phyloP scores from a whole-genome alignment of 2,329 filamentous ascomycete genomes.

The Magnaporthiopsis rhizophila region DNA sequence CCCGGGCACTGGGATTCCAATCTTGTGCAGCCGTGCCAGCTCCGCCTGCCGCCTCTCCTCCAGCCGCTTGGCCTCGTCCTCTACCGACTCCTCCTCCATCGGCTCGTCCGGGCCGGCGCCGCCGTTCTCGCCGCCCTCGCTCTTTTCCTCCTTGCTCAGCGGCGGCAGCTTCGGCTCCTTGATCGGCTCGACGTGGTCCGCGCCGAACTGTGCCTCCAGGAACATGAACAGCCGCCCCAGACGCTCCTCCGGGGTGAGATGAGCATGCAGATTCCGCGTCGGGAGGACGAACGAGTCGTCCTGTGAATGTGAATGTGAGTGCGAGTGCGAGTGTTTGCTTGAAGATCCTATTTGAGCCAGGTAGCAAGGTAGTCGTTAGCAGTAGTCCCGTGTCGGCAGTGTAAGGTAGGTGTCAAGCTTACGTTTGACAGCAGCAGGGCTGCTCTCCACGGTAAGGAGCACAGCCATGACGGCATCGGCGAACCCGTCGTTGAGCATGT shows the following conservation, averaged over 20 bases:
- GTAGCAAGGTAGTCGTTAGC: background rate
- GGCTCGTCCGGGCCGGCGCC: slow-evolving; percentile 24
- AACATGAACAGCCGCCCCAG: slow-evolving; percentile 88
- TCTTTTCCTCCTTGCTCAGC: slow-evolving; percentile 12
- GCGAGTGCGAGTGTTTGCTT: slow-evolving; percentile 42
- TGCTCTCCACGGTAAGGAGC: slow-evolving; percentile 84
- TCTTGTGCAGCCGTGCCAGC: slow-evolving; percentile 67
- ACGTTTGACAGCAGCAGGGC: slow-evolving; percentile 90
- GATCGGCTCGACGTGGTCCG: slow-evolving; percentile 73
- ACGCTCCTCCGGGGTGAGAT: slow-evolving; percentile 64
- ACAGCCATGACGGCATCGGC: slow-evolving; percentile 96
- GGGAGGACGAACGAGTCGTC: slow-evolving; percentile 25
- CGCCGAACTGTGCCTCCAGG: slow-evolving; percentile 91
- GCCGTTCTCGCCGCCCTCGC: slow-evolving; percentile 24
- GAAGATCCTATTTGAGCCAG: slow-evolving; percentile 44
- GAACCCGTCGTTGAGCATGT: slow-evolving; percentile 94
- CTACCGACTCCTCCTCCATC: slow-evolving; percentile 20
- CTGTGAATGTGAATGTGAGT: slow-evolving; percentile 40
- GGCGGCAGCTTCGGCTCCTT: slow-evolving; percentile 49
- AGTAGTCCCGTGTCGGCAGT: background rate
- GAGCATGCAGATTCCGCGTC: slow-evolving; percentile 63
- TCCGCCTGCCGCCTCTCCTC: slow-evolving; percentile 56
- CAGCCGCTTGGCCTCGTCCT: slow-evolving; percentile 32
- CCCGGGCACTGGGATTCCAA: slow-evolving; percentile 87
- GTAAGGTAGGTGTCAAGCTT: slow-evolving; percentile 24